A percentile compares a stretch with the other conserved stretches of the same genome.
phyloP scores from a whole-genome alignment of 2,329 filamentous ascomycete species.

The Fusarium solani-melongenae region DNA sequence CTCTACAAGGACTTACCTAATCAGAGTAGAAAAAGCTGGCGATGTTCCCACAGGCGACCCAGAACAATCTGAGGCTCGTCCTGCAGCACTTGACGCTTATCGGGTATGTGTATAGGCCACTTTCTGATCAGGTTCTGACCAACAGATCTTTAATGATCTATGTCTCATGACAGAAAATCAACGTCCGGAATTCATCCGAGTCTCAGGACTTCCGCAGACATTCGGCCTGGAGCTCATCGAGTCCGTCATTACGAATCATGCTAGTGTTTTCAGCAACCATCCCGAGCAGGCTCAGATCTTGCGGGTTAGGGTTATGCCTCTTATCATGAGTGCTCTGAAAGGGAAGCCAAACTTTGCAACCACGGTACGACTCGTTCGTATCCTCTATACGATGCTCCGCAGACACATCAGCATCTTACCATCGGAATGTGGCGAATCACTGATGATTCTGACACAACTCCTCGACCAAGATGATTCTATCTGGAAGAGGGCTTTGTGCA shows the following conservation, averaged over 20 bases:
- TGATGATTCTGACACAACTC: constrained; percentile 84
- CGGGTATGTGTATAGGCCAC: constrained; percentile 58
- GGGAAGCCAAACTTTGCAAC: constrained; percentile 84
- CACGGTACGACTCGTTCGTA: constrained; percentile 83
- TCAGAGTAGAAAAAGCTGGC: constrained; percentile 52
- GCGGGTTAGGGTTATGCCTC: constrained; percentile 81
- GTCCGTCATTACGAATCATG: constrained; percentile 87
- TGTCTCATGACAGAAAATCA: constrained; percentile 89
- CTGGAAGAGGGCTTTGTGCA: constrained; percentile 91
- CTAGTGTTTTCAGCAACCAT: constrained; percentile 81
- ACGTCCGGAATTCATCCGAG: constrained; percentile 82
- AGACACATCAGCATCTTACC: constrained; percentile 80
- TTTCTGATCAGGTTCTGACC: constrained; percentile 15
- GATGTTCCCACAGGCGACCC: constrained; percentile 70
- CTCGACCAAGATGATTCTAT: constrained; percentile 84
- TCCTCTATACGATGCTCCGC: constrained; percentile 83
- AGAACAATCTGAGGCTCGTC: constrained; percentile 72
- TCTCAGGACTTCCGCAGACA: constrained; percentile 80
- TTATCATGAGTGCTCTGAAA: constrained; percentile 81
- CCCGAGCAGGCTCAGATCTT: constrained; percentile 85
- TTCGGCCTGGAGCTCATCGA: constrained; percentile 94
- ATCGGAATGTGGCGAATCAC: constrained; percentile 83
- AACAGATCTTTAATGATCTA: constrained; percentile 86
- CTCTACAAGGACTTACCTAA: constrained; percentile 20
- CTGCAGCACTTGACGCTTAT: constrained; percentile 87